These are phyloP conservation scores for Imleria badia DNA, from an alignment of 768 basidiomycete species.

Conservation along the genomic window DNA sequence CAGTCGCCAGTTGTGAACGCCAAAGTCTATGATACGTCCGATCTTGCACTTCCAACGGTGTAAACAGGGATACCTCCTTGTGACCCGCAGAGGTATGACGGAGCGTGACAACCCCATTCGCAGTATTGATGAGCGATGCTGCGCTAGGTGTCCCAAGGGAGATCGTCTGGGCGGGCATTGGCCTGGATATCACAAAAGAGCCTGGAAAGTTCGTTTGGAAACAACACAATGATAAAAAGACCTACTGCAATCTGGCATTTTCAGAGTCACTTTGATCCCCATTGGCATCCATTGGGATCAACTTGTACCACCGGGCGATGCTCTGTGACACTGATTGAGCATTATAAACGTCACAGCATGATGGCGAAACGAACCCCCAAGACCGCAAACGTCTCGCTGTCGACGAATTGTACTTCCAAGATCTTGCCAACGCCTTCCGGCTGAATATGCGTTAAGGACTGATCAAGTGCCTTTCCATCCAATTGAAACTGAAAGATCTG, in stretches of 20 bases:
- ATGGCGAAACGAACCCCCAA: conserved; percentile 22
- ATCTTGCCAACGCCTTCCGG: conserved; percentile 23
- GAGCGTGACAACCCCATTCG: conserved; percentile 19
- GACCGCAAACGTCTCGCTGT: conserved; percentile 23
- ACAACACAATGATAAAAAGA: not conserved
- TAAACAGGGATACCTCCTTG: conserved; percentile 21
- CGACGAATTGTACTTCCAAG: conserved; percentile 19
- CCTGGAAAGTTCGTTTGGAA: conserved; percentile 7
- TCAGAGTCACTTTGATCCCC: conserved; percentile 7
- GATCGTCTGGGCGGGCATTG: conserved; percentile 1
- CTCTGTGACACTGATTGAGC: conserved; percentile 12
- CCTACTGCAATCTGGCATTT: conserved; percentile 20
- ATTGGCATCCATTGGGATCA: conserved; percentile 11
- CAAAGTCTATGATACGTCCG: conserved; percentile 17
- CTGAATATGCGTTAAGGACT: conserved; percentile 13
- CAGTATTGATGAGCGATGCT: conserved; percentile 7
- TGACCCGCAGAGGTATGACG: conserved; percentile 16
- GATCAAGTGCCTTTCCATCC: not conserved
- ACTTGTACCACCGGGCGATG: conserved; percentile 21
- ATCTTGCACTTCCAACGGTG: conserved; percentile 7
- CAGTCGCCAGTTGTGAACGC: conserved; percentile 13
- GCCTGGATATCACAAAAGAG: conserved; percentile 10
- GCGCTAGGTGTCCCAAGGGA: conserved; percentile 8
- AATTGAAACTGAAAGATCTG: conserved; percentile 25
- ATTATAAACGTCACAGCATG: not conserved